Evolutionary conservation across 805 yeast species (phyloP).

Genomic region (Torulaspora indica): DNA sequence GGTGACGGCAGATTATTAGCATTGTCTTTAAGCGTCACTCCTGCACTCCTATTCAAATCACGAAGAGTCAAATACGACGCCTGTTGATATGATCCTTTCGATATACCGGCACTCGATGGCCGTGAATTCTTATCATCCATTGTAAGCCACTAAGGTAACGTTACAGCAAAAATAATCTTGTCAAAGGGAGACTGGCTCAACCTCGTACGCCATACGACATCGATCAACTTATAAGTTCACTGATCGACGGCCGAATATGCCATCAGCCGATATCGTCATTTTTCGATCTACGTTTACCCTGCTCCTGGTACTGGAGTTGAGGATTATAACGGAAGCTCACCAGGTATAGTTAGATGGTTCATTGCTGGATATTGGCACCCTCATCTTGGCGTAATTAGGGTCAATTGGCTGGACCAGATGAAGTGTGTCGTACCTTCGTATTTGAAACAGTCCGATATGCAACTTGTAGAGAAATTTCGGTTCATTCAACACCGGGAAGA

Average conservation of each 20-base stretch:
- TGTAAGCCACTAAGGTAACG: background rate
- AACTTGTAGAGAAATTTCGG: conserved; percentile 31
- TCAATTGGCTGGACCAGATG: background rate
- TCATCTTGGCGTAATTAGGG: too few relatives aligned
- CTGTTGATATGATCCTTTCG: conserved; percentile 29
- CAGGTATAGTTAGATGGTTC: background rate
- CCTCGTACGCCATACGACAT: background rate
- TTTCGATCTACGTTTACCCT: background rate
- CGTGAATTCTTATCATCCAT: background rate
- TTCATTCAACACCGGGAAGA: conserved; percentile 38
- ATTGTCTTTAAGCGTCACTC: background rate
- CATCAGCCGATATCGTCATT: background rate
- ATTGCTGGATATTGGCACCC: background rate
- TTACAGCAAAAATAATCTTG: background rate
- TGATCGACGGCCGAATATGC: background rate
- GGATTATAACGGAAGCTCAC: too few relatives aligned
- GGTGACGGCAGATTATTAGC: conserved; percentile 7
- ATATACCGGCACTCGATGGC: conserved; percentile 9
- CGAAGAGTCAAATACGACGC: conserved; percentile 23
- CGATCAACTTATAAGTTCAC: background rate
- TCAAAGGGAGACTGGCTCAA: background rate
- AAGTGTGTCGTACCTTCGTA: conserved; percentile 24
- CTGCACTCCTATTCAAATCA: conserved; percentile 10
- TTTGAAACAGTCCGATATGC: conserved; percentile 25
- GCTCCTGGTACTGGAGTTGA: background rate